These are phyloP conservation scores for Mortierella sp. DNA, from an alignment of 371 early-diverging fungal genomes.

Conservation along the genomic window DNA sequence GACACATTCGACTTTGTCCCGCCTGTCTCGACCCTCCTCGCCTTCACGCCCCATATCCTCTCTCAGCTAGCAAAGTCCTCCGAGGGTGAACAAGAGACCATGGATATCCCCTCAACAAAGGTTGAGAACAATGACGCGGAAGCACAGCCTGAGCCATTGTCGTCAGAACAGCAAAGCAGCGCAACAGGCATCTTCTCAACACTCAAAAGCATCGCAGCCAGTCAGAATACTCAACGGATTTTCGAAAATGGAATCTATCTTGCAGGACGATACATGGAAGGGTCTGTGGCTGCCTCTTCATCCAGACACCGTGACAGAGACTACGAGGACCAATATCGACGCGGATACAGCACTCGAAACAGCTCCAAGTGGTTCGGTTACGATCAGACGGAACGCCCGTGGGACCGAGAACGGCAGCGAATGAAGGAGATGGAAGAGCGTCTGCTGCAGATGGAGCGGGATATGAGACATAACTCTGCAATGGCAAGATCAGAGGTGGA, in stretches of 20 bases:
- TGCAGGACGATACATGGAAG: slow-evolving; percentile 40
- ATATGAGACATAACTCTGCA: slow-evolving; percentile 27
- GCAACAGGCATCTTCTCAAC: slow-evolving; percentile 29
- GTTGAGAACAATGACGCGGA: not conserved
- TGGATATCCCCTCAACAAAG: slow-evolving; percentile 12
- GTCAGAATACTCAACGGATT: slow-evolving; percentile 6
- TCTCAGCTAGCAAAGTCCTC: slow-evolving; percentile 56
- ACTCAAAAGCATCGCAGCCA: slow-evolving; percentile 22
- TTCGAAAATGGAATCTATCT: slow-evolving; percentile 39
- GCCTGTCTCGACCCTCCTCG: slow-evolving; percentile 63
- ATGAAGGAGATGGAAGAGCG: slow-evolving; percentile 32
- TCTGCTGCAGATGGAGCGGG: slow-evolving; percentile 28
- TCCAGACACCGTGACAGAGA: not conserved
- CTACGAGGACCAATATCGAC: not conserved
- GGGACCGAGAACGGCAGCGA: slow-evolving; percentile 34
- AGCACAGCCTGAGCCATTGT: not conserved
- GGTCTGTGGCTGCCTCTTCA: not conserved
- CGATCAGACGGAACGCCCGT: slow-evolving; percentile 5
- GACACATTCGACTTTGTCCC: slow-evolving; percentile 62
- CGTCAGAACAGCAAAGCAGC: slow-evolving; percentile 7
- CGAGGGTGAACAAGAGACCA: slow-evolving; percentile 34
- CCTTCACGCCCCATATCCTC: slow-evolving; percentile 68
- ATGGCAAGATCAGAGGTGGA: slow-evolving; percentile 35
- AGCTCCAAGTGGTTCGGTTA: slow-evolving; percentile 20
- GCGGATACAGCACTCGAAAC: not conserved